These are phyloP conservation scores for Eucalyptus erythrocorys DNA, from an alignment of 345 rosid genomes.

Conservation along the genomic window DNA sequence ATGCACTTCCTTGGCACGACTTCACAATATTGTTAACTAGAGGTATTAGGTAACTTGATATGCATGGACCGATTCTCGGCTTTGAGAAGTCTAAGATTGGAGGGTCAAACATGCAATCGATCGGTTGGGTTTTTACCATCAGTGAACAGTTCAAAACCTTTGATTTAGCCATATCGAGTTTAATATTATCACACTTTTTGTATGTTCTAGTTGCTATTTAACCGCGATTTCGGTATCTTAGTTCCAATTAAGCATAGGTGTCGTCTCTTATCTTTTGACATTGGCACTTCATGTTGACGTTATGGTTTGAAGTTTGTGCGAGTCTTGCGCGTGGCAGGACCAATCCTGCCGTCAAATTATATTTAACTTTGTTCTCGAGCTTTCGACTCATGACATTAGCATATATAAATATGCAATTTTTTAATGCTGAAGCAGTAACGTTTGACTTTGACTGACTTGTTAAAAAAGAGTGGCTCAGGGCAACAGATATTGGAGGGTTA, in stretches of 20 bases:
- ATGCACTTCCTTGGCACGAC: background rate
- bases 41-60: background rate
- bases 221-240: background rate
- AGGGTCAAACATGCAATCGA: background rate
- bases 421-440: background rate
- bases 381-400: background rate
- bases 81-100: background rate
- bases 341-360: background rate
- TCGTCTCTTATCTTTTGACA: background rate
- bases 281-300: background rate
- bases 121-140: background rate
- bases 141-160: background rate
- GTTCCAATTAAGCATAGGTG: background rate
- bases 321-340: background rate
- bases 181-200: background rate
- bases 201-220: background rate
- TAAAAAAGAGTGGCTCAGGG: background rate
- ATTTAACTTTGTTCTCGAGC: background rate
- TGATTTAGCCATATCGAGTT: background rate
- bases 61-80: background rate
- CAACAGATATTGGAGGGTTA: background rate
- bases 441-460: background rate
- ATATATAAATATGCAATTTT: background rate
- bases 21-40: background rate
- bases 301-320: background rate